Base-by-base conservation (phyloP, 805 yeast species). In the Starmerella riodocensis region DNA sequence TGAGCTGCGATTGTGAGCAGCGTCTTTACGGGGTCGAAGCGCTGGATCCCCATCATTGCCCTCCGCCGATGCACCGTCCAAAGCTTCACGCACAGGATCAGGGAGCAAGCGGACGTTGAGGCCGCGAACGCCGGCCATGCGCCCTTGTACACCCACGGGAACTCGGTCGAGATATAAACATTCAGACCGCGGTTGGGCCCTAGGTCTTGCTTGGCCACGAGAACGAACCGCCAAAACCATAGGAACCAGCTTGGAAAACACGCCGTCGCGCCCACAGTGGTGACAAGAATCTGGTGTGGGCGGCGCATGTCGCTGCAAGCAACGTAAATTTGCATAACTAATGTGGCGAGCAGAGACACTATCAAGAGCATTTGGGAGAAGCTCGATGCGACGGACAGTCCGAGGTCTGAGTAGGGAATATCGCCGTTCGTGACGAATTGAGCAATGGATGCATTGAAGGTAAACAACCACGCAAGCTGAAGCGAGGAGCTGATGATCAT, bases 1-100 rank as follows among this genome's bases (percentile, higher is more conserved):
- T 91, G 97, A 12, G 74, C 60, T 0, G 83, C 64, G 88, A 82
- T 82, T 39, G 86, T 78, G 42, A 83, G 60, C 32, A 91, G 60
- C 26, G 85, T 73, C 56, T 84, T 94, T 56, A 81, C 73, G 20
- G 81, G 74, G 46, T 78, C 86, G 53, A 86, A 83, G 55, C 83
- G 94, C 53, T 69, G 74, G 43, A 84, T 63, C 0, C 98, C 98
- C 36, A 86, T 57, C 45, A 63, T 71, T 39, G 84, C 67, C 57
- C 98, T 71, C 4, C 83, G 69, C 41, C 74, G 67, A 20, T 83
- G 70, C 0, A 94, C 94, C 33, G 70, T 39, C 20, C 66, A 55
- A 36, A 91, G 65, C 56, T 88, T 91, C n/a, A 62, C 51, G 5
- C 75, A 56, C 27, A 88, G 64, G 24, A 82, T 60, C 1, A 71